These are phyloP conservation scores for Persicaria maculosa DNA, from an alignment of 148 eudicot genomes.

Conservation along the genomic window DNA sequence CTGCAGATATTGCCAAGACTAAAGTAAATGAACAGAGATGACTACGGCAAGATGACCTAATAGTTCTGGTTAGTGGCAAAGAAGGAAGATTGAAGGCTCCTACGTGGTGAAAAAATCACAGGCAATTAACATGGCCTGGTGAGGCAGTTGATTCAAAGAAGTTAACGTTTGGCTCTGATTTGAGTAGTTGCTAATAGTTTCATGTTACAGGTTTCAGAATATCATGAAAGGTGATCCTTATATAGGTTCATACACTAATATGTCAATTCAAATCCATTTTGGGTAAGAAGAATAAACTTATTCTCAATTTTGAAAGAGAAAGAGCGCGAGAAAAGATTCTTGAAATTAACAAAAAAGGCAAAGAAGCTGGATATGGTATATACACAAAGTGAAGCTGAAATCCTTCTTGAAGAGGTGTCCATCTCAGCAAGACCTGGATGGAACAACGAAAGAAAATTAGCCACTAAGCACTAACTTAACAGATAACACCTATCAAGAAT, in stretches of 20 bases:
- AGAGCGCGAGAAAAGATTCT: not conserved
- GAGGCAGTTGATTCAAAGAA: not conserved
- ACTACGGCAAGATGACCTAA: not conserved
- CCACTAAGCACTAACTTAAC: not conserved
- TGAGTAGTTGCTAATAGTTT: not conserved
- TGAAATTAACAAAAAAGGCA: slow-evolving; percentile 17
- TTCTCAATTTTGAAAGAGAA: not conserved
- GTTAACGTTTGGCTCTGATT: not conserved
- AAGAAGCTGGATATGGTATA: slow-evolving; percentile 15
- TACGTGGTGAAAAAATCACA: not conserved
- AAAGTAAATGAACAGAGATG: not conserved
- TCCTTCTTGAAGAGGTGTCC: slow-evolving; percentile 82
- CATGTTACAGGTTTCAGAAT: not conserved
- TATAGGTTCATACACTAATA: not conserved
- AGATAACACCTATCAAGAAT: not conserved
- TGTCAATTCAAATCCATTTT: not conserved
- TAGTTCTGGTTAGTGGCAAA: not conserved
- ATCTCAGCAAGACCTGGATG: slow-evolving; percentile 49
- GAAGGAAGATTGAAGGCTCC: not conserved
- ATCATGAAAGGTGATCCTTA: not conserved
- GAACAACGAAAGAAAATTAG: not conserved
- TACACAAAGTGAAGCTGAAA: slow-evolving; percentile 78
- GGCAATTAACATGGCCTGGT: not conserved
- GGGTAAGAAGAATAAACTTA: not conserved
- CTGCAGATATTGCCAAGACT: not conserved